Percentiles rank a stretch among this genome's conserved stretches.
Conservation (phyloP, 2,329 filamentous ascomycete genomes). For the Emericellopsis cladophorae region DNA sequence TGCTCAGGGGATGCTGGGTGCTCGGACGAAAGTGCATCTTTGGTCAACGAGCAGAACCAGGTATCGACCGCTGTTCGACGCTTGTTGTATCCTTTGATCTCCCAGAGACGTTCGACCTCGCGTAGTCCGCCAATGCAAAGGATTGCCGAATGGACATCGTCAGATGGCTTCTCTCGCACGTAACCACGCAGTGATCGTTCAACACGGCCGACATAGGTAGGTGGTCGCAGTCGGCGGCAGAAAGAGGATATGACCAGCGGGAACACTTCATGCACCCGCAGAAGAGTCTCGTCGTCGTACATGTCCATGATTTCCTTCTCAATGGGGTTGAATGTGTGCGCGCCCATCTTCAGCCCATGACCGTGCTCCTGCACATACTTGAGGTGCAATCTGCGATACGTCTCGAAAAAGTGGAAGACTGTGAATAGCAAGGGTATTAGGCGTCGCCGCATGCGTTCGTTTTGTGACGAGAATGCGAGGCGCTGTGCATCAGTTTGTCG, state of each 20-base stretch:
- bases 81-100: constrained; percentile 52
- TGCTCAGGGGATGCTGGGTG: constrained; percentile 15
- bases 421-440: constrained; percentile 52
- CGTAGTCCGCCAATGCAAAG: constrained; percentile 48
- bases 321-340: constrained; percentile 50
- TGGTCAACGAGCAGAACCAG: constrained; percentile 42
- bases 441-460: constrained; percentile 50
- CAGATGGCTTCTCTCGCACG: constrained; percentile 46
- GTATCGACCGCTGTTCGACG: constrained; percentile 44
- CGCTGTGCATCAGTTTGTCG: constrained; percentile 41
- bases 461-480: constrained; percentile 45
- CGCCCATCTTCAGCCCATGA: constrained; percentile 34
- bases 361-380: constrained; percentile 41
- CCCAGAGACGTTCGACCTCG: constrained; percentile 52
- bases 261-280: constrained; percentile 52
- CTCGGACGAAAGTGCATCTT: constrained; percentile 15
- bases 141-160: constrained; percentile 49
- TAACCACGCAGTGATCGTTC: constrained; percentile 52
- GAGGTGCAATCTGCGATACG: constrained; percentile 45
- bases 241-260: constrained; percentile 53
- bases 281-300: constrained; percentile 51
- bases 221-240: constrained; percentile 47
- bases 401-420: constrained; percentile 57
- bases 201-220: constrained; percentile 50
- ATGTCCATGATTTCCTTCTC: constrained; percentile 48